Percentiles rank a stretch among this genome's conserved stretches.
Conservation (phyloP, 768 basidiomycete genomes). For the Russula earlei region DNA sequence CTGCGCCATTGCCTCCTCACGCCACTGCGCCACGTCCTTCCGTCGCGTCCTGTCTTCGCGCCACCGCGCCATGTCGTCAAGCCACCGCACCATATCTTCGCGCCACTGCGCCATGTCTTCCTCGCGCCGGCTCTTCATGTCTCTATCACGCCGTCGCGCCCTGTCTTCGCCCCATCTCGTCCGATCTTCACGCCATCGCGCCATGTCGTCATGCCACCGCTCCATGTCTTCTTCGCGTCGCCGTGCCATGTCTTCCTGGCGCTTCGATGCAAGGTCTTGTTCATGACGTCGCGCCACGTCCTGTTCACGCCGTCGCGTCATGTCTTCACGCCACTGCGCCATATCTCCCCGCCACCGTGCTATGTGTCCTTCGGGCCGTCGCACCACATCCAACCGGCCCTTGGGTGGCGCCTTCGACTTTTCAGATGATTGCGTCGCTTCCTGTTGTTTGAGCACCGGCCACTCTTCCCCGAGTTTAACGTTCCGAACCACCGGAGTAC, state of each 20-base stretch:
- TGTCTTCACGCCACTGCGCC: background rate
- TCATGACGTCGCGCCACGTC: background rate
- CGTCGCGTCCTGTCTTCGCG: background rate
- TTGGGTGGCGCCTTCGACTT: background rate
- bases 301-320: background rate
- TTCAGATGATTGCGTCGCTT: background rate
- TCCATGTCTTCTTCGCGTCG: background rate
- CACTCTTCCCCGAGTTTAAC: background rate
- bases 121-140: background rate
- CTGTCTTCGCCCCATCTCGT: background rate
- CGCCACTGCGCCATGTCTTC: background rate
- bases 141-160: background rate
- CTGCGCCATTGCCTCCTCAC: background rate
- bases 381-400: background rate
- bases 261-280: background rate
- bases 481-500: background rate
- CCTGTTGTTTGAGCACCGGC: background rate
- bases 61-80: background rate
- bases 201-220: background rate
- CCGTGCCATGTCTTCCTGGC: background rate
- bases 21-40: background rate
- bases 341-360: background rate
- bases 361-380: background rate
- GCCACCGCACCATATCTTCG: background rate
- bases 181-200: background rate